Base-by-base conservation (phyloP, 352 stramenopile species). In the Globisporangium nagaii region DNA sequence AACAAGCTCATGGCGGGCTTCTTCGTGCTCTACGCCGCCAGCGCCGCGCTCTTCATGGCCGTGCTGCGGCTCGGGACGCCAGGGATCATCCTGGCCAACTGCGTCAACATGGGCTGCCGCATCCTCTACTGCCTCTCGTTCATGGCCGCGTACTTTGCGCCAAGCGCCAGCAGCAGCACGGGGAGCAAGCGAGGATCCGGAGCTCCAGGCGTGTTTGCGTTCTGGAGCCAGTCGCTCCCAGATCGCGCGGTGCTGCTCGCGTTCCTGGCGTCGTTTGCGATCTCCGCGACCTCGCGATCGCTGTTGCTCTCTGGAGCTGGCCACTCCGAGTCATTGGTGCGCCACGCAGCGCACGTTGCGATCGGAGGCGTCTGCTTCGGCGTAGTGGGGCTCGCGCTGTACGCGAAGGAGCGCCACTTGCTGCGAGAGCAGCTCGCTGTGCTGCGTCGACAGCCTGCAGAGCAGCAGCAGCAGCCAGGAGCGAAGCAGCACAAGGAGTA, bases 81-180 rank as follows among this genome's bases (percentile, higher is more conserved):
- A 0, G 86, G 86, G 2, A 86, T 96, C 46, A 90, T 96, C 48
- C 53, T 92, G 32, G 84, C 86, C 10, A 96, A 96, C 52, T 91
- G 84, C 49, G 73, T 94, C 55, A 94, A 93, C 58, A 96, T 96
- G 86, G 60, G 53, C 19, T 92, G 83, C 54, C 86, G 86, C 2
- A 92, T 96, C 45, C 12, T 73, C 17, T 96, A 92, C 61, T 93
- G 86, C 49, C 54, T 94, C 50, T 54, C 50, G 20, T 93, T 88
- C 57, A 76, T 93, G 41, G 70, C 73, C 30, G 63, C 44, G 24
- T 87, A 79, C 44, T 92, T 94, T 48, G n/a, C 43, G 13, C 37
- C 7, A 13, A 50, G 9, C 39, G 19, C 0, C 28, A 48, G 58
- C 13, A 31, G 13, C 0, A 43, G 19, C 22, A 17, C 36, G 25